phyloP scores from a whole-genome alignment of 2,329 filamentous ascomycete genomes.

The Trichoderma atroviride region DNA sequence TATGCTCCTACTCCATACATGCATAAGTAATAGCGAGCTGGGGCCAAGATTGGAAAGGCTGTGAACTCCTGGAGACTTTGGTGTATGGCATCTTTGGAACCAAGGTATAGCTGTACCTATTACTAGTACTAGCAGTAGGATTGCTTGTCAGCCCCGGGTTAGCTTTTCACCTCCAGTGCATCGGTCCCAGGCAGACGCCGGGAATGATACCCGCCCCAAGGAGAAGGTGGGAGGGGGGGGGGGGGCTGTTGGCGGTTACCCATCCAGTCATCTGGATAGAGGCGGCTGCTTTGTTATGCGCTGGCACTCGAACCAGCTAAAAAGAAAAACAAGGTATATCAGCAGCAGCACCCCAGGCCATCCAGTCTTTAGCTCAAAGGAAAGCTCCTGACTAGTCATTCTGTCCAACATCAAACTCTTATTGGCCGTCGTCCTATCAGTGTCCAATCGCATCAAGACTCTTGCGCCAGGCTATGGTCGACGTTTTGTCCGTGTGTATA shows the following conservation, averaged over 20 bases:
- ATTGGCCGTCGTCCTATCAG: neutral
- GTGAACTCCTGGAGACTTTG: neutral
- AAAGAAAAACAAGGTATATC: neutral
- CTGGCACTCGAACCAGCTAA: neutral
- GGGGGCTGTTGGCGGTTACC: constrained; percentile 18
- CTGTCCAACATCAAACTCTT: neutral
- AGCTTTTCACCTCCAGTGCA: neutral
- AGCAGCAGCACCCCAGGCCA: neutral
- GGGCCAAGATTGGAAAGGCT: neutral
- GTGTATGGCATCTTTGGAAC: neutral
- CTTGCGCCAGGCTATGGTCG: neutral
- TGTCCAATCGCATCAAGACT: neutral
- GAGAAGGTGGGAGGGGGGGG: neutral
- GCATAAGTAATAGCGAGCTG: neutral
- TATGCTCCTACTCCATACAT: neutral
- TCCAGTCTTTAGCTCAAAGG: constrained; percentile 2
- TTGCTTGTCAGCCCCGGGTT: neutral
- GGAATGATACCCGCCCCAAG: constrained; percentile 19
- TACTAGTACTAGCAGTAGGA: neutral
- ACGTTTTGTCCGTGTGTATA: neutral
- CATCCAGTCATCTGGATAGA: constrained; percentile 9
- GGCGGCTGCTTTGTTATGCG: neutral
- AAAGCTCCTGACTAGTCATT: neutral
- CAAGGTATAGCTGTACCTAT: neutral
- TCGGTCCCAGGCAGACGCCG: constrained; percentile 10